Percentiles rank a stretch among this genome's conserved stretches.
Conservation (phyloP, 1,284 basidiomycete species). For the Heterobasidion irregulare region DNA sequence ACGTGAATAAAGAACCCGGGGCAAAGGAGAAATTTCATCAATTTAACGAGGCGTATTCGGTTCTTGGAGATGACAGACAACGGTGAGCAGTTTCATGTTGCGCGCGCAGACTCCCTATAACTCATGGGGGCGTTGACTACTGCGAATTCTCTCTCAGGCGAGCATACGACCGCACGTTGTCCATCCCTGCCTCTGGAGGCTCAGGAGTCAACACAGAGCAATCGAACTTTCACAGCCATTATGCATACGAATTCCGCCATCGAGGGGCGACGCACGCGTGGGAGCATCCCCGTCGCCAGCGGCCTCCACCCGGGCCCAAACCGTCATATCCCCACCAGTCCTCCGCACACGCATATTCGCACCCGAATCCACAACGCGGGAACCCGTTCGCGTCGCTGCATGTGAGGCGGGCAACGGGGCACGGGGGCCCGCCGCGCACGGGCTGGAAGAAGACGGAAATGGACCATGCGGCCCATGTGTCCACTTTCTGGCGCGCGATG, state of each 20-base stretch:
- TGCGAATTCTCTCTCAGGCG: slow-evolving; percentile 15
- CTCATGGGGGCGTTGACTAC: not conserved
- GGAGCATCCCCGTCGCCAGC: slow-evolving; percentile 22
- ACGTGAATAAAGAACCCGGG: slow-evolving; percentile 29
- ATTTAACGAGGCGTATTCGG: slow-evolving; percentile 39
- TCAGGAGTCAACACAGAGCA: not conserved
- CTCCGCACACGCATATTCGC: slow-evolving; percentile 4
- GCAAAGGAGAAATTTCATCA: slow-evolving; percentile 36
- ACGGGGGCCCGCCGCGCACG: slow-evolving; percentile 11
- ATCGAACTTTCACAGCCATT: slow-evolving; percentile 9
- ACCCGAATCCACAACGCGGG: slow-evolving; percentile 1
- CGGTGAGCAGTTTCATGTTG: slow-evolving; percentile 21
- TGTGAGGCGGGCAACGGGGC: slow-evolving; percentile 20
- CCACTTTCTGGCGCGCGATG: slow-evolving; percentile 19
- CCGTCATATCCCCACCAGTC: slow-evolving; percentile 9
- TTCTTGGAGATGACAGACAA: slow-evolving; percentile 37
- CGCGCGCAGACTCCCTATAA: no score
- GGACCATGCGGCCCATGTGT: slow-evolving; percentile 19
- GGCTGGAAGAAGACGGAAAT: slow-evolving; percentile 13
- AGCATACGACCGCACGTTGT: slow-evolving; percentile 26
- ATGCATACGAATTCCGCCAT: slow-evolving; percentile 18
- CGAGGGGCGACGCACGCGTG: slow-evolving; percentile 33
- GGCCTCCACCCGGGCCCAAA: slow-evolving; percentile 3
- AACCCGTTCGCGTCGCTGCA: slow-evolving; percentile 23
- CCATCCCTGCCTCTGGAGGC: not conserved